Evolutionary conservation across 352 stramenopile genomes (phyloP).

Genomic region (Phytophthora pistaciae): DNA sequence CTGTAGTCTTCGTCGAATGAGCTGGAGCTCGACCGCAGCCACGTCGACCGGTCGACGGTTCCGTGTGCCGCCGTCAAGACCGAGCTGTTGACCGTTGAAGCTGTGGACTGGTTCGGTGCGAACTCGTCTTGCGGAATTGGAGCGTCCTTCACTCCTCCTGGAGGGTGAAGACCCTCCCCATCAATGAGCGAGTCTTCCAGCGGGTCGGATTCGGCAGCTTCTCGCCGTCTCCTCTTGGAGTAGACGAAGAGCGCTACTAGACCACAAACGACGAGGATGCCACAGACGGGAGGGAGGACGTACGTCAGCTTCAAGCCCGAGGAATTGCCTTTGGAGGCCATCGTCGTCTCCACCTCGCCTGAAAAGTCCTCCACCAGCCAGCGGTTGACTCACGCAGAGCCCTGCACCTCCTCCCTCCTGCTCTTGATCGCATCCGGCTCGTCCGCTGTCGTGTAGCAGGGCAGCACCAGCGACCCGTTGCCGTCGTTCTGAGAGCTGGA

Average conservation of each 20-base stretch:
- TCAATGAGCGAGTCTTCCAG: background rate
- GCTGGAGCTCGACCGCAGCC: background rate
- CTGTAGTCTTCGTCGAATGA: background rate
- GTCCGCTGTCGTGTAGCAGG: conserved; percentile 14
- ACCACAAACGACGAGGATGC: background rate
- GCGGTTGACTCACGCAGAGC: conserved; percentile 19
- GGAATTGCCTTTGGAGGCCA: background rate
- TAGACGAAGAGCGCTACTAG: background rate
- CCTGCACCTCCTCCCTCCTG: conserved; percentile 10
- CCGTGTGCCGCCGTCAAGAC: background rate
- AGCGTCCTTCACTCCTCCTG: background rate
- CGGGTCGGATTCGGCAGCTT: background rate
- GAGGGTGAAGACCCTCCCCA: background rate
- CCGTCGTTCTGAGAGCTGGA: conserved; percentile 1
- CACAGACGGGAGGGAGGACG: background rate
- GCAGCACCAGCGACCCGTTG: conserved; percentile 34
- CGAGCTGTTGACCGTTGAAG: background rate
- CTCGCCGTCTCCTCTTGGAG: background rate
- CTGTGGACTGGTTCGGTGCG: background rate
- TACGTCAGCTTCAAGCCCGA: background rate
- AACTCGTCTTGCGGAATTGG: background rate
- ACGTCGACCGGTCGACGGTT: background rate
- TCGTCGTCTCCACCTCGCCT: background rate
- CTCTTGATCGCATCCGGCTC: background rate
- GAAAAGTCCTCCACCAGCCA: conserved; percentile 28